Percentiles rank a stretch among this genome's conserved stretches.
Conservation (phyloP, 768 basidiomycete species). For the Mycena leptocephala region DNA sequence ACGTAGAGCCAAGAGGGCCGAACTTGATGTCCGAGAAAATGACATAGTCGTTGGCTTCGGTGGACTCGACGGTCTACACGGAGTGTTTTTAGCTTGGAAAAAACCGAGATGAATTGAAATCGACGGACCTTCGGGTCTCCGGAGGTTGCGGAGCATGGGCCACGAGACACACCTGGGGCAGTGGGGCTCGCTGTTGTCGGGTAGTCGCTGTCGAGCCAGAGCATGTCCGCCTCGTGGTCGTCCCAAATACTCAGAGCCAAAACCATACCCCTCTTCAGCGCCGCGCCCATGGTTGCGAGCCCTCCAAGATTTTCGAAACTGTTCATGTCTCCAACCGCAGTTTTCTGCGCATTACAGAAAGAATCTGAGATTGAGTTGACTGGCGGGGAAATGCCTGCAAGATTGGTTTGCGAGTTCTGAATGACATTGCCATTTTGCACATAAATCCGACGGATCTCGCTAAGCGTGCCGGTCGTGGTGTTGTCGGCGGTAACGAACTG, state of each 20-base stretch:
- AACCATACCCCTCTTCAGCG: conserved; percentile 60
- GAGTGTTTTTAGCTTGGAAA: not conserved
- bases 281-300: conserved; percentile 50
- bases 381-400: no score
- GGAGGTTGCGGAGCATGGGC: conserved; percentile 41
- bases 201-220: conserved; percentile 51
- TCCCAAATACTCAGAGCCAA: conserved; percentile 61
- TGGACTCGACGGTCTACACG: conserved; percentile 46
- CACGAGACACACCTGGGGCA: conserved; percentile 38
- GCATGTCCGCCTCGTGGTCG: conserved; percentile 54
- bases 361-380: conserved; percentile 57
- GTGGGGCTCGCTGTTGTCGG: conserved; percentile 41
- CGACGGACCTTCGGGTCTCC: conserved; percentile 51
- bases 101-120: not conserved
- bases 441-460: no score
- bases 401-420: no score
- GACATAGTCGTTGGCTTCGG: conserved; percentile 45
- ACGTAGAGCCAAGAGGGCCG: conserved; percentile 58
- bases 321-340: conserved; percentile 61
- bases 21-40: conserved; percentile 60
- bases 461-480: no score
- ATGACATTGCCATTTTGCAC: no score
- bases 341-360: conserved; percentile 60
- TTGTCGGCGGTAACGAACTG: no score
- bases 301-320: conserved; percentile 60